A percentile compares a stretch with the other conserved stretches of the same genome.
phyloP scores from a whole-genome alignment of 306 rosid genomes.

The Gastrolobium villosum region DNA sequence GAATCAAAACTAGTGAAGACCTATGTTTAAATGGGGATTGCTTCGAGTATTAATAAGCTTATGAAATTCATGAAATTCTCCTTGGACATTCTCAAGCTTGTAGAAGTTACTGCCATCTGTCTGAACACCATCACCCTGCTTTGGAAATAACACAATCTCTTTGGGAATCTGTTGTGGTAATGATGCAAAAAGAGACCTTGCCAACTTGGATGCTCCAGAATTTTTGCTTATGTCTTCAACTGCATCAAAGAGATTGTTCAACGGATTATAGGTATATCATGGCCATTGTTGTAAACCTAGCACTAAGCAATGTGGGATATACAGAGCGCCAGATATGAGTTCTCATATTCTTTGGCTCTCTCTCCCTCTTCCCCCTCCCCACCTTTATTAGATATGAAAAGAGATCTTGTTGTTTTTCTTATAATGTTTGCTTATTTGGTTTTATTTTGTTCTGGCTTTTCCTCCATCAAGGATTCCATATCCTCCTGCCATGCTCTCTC shows the following conservation, averaged over 20 bases:
- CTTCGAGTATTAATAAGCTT: slow-evolving; percentile 68
- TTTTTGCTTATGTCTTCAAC: slow-evolving; percentile 84
- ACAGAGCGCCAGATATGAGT: slow-evolving; percentile 26
- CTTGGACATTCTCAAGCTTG: slow-evolving; percentile 75
- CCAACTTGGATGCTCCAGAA: slow-evolving; percentile 89
- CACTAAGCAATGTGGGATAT: slow-evolving; percentile 38
- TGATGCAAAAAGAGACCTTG: slow-evolving; percentile 93
- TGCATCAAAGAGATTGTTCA: slow-evolving; percentile 89
- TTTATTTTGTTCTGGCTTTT: slow-evolving; percentile 27
- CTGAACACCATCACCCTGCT: slow-evolving; percentile 71
- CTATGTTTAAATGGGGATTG: slow-evolving; percentile 68
- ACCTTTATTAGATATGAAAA: slow-evolving; percentile 25
- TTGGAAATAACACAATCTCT: slow-evolving; percentile 67
- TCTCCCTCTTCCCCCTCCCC: not conserved
- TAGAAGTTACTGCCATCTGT: slow-evolving; percentile 67
- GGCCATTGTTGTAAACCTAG: slow-evolving; percentile 53
- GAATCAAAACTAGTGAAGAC: slow-evolving; percentile 67
- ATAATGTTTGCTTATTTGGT: not conserved
- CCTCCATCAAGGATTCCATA: not conserved
- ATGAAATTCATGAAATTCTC: slow-evolving; percentile 76
- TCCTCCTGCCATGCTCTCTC: not conserved
- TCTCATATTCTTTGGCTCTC: slow-evolving; percentile 4
- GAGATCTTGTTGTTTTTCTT: not conserved
- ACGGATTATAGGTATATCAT: slow-evolving; percentile 52
- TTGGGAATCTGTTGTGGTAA: slow-evolving; percentile 72